Evolutionary conservation across 2,329 filamentous ascomycete species (phyloP).

Genomic region (Aspergillus quadrilineatus): DNA sequence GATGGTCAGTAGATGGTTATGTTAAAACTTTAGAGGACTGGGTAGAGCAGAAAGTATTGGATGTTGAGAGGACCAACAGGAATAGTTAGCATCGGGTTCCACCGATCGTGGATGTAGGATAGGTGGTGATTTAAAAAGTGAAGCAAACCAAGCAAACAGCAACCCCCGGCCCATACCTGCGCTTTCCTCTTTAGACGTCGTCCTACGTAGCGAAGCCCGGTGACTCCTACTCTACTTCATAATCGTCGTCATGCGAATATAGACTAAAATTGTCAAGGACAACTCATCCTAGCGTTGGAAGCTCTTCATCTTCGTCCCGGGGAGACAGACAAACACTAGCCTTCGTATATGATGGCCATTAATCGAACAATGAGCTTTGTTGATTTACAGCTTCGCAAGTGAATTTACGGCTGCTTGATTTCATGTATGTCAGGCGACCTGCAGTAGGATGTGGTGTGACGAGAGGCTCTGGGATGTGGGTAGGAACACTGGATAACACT

Average conservation of each 20-base stretch:
- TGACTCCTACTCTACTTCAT: too few relatives aligned
- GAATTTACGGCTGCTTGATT: background rate
- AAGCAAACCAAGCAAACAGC: background rate
- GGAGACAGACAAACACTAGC: background rate
- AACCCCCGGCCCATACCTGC: background rate
- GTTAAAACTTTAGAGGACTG: background rate
- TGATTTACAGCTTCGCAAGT: background rate
- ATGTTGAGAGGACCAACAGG: too few relatives aligned
- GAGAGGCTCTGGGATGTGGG: background rate
- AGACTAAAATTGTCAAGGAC: background rate
- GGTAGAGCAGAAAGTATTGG: too few relatives aligned
- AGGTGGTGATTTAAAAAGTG: background rate
- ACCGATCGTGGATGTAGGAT: too few relatives aligned
- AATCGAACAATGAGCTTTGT: background rate
- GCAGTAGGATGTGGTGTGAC: background rate
- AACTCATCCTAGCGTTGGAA: background rate
- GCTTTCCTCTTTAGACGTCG: background rate
- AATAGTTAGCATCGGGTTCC: background rate
- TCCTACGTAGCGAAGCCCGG: background rate
- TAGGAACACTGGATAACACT: background rate
- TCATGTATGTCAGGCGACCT: background rate
- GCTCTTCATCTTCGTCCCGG: background rate
- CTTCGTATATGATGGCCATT: background rate
- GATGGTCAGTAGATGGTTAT: background rate
- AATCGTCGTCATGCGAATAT: too few relatives aligned